A percentile compares a stretch with the other conserved stretches of the same genome.
Conservation (phyloP, 1,284 basidiomycete species). For the Coriolopsis trogii region DNA sequence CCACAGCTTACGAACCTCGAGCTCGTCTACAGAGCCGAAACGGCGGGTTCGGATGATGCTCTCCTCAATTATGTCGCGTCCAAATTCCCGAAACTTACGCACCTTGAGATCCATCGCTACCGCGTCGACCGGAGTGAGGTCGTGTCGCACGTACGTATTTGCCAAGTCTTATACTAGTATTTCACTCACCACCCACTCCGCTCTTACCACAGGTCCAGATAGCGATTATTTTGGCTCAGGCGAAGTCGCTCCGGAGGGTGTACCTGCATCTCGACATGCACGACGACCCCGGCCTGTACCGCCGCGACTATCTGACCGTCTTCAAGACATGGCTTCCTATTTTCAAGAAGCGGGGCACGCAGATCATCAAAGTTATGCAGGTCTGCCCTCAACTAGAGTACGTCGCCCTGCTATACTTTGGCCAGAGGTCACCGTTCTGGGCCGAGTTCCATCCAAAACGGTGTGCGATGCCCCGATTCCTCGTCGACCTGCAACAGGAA, state of each 20-base stretch:
- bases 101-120: not conserved
- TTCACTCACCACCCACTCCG: no score
- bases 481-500: no score
- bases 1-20: not conserved
- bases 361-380: no score
- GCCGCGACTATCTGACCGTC: no score
- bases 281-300: no score
- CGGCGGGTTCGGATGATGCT: not conserved
- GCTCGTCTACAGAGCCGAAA: not conserved
- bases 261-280: not conserved
- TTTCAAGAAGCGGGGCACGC: no score
- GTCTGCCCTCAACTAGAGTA: no score
- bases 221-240: not conserved
- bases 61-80: not conserved
- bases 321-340: no score
- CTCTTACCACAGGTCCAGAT: not conserved
- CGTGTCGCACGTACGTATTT: not conserved
- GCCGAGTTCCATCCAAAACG: no score
- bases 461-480: no score
- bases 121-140: not conserved
- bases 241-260: not conserved
- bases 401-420: no score
- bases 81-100: not conserved
- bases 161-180: not conserved
- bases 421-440: no score